These are phyloP conservation scores for Gypsophila paniculata DNA, from an alignment of 179 eudicot species.

Conservation along the genomic window DNA sequence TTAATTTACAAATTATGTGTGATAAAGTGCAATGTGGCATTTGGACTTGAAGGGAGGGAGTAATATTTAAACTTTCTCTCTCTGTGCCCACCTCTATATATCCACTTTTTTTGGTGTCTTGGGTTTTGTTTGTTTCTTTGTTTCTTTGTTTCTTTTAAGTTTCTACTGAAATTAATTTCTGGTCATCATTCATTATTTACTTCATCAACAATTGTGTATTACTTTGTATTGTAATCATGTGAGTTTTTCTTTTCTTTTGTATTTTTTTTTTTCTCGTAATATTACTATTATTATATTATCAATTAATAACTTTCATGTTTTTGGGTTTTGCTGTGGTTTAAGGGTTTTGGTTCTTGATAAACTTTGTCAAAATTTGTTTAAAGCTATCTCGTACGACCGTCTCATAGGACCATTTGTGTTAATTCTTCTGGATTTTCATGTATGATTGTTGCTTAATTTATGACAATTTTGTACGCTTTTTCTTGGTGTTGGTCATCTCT, in stretches of 20 bases:
- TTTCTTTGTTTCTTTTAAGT: no score
- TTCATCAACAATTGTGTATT: not conserved
- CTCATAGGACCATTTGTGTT: not conserved
- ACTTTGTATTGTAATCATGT: conserved; percentile 1
- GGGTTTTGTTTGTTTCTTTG: conserved; percentile 6
- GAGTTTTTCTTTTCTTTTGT: conserved; percentile 6
- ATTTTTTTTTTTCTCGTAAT: not conserved
- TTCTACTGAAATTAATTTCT: conserved; percentile 17
- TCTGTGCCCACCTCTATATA: conserved; percentile 1
- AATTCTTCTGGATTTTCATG: no score
- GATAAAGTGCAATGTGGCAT: no score
- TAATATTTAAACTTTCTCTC: not conserved
- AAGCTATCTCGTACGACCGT: no score
- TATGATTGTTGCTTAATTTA: no score
- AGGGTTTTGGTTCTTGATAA: conserved; percentile 15
- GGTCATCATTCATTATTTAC: not conserved
- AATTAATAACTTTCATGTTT: not conserved
- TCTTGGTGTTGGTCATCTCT: no score
- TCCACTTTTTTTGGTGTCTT: conserved; percentile 13
- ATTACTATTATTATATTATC: no score
- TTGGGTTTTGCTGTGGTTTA: conserved; percentile 18
- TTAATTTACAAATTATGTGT: no score
- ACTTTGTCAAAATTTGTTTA: not conserved
- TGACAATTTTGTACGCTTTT: no score
- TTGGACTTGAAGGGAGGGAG: no score